A percentile compares a stretch with the other conserved stretches of the same genome.
phyloP scores from a whole-genome alignment of 768 basidiomycete genomes.

The Clitopilus hobsonii region DNA sequence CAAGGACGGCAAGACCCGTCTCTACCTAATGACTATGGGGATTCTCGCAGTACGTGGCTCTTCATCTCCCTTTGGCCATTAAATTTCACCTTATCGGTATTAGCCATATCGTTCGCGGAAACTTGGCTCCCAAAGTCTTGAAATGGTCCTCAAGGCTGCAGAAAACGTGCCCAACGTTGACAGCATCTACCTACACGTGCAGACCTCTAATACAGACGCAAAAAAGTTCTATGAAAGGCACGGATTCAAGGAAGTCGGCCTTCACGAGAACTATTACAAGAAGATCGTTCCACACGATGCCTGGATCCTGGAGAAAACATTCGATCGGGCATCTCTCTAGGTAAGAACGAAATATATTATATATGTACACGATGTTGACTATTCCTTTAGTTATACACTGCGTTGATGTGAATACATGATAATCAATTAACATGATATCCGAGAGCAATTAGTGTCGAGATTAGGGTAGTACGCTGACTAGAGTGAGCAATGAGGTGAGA shows the following conservation, averaged over 20 bases:
- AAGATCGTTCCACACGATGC: constrained; percentile 82
- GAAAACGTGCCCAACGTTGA: constrained; percentile 53
- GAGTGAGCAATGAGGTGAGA: not conserved
- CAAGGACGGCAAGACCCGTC: constrained; percentile 46
- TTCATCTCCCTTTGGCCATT: constrained; percentile 3
- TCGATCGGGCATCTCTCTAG: not conserved
- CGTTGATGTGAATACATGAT: not conserved
- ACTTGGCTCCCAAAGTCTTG: constrained; percentile 68
- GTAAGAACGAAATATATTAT: not conserved
- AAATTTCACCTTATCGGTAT: constrained; percentile 6
- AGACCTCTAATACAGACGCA: constrained; percentile 73
- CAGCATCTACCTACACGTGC: constrained; percentile 81
- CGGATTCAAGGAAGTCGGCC: constrained; percentile 65
- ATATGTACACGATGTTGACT: not conserved
- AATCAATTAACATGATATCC: constrained; percentile 3
- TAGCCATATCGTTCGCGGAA: constrained; percentile 84
- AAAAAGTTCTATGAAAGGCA: constrained; percentile 82
- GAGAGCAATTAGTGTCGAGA: not conserved
- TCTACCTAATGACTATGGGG: constrained; percentile 93
- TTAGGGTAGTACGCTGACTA: not conserved
- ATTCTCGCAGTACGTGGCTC: constrained; percentile 69
- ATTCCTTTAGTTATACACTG: not conserved
- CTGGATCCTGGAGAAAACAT: constrained; percentile 73
- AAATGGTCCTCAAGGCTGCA: constrained; percentile 64
- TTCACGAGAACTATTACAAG: constrained; percentile 82